These are phyloP conservation scores for Coemansia sp. DNA, from an alignment of 192 early-diverging fungal genomes.

Conservation along the genomic window DNA sequence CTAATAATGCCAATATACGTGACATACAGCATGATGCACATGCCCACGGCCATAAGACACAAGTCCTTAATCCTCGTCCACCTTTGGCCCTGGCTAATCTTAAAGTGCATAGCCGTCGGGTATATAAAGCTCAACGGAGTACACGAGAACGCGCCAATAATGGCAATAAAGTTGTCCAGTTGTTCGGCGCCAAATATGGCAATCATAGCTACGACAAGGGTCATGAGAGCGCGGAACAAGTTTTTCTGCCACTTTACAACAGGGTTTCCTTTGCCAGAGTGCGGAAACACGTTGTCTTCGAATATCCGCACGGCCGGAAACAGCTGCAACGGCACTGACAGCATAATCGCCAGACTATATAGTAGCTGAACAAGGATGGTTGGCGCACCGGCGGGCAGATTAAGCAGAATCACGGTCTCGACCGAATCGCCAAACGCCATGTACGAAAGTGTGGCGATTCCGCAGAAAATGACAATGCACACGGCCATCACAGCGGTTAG, in stretches of 20 bases:
- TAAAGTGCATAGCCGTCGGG: slow-evolving; percentile 81
- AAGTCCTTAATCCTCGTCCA: slow-evolving; percentile 60
- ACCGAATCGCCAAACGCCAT: slow-evolving; percentile 81
- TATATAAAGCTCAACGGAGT: slow-evolving; percentile 80
- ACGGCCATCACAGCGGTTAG: slow-evolving; percentile 73
- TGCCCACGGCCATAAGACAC: slow-evolving; percentile 64
- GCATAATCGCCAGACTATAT: slow-evolving; percentile 89
- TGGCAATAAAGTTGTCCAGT: slow-evolving; percentile 80
- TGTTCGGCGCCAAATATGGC: slow-evolving; percentile 77
- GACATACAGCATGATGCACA: slow-evolving; percentile 75
- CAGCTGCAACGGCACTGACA: slow-evolving; percentile 90
- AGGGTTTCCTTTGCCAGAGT: slow-evolving; percentile 75
- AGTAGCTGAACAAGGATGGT: slow-evolving; percentile 75
- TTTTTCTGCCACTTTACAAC: slow-evolving; percentile 90
- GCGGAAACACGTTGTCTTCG: slow-evolving; percentile 79
- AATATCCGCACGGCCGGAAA: slow-evolving; percentile 94
- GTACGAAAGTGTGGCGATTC: slow-evolving; percentile 79
- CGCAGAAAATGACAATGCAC: slow-evolving; percentile 81
- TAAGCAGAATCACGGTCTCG: slow-evolving; percentile 84
- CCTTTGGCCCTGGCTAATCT: slow-evolving; percentile 52
- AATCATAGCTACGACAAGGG: slow-evolving; percentile 66
- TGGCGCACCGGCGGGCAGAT: slow-evolving; percentile 70
- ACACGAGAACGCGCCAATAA: slow-evolving; percentile 81
- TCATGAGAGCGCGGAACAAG: slow-evolving; percentile 66
- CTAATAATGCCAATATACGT: slow-evolving; percentile 59